Conservation (phyloP, 2,329 filamentous ascomycete species). For the Fusarium tuaranense region DNA sequence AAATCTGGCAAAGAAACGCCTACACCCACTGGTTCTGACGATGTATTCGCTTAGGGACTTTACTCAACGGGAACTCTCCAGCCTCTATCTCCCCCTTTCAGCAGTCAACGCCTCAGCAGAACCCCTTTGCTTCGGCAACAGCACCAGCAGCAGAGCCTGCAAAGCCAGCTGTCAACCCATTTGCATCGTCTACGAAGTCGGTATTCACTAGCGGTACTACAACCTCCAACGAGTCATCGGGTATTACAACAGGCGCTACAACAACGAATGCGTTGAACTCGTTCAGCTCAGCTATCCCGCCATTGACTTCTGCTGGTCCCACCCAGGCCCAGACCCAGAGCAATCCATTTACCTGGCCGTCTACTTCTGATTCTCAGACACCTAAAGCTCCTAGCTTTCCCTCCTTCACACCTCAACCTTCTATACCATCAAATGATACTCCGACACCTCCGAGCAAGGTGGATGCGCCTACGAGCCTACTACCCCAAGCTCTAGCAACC, state of each 20-base stretch:
- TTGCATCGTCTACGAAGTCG: slow-evolving; percentile 23
- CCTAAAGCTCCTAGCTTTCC: slow-evolving; percentile 3
- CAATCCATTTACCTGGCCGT: slow-evolving; percentile 25
- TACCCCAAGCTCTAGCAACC: not conserved
- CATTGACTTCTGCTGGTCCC: slow-evolving; percentile 2
- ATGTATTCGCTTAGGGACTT: slow-evolving; percentile 45
- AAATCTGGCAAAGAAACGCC: slow-evolving; percentile 44
- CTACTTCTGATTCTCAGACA: not conserved
- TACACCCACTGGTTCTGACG: slow-evolving; percentile 46
- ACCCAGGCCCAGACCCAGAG: not conserved
- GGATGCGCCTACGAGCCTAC: not conserved
- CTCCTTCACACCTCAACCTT: slow-evolving; percentile 19
- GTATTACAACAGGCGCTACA: not conserved
- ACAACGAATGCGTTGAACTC: slow-evolving; percentile 21
- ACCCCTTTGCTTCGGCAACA: slow-evolving; percentile 38
- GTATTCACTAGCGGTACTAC: slow-evolving; percentile 7
- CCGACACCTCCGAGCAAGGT: slow-evolving; percentile 7
- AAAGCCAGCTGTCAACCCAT: slow-evolving; percentile 34
- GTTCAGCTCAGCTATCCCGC: slow-evolving; percentile 25
- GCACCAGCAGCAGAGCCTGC: slow-evolving; percentile 2
- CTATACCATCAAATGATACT: not conserved
- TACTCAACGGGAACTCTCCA: slow-evolving; percentile 35
- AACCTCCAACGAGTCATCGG: not conserved
- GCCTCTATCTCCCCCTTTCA: slow-evolving; percentile 31
- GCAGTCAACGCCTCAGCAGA: slow-evolving; percentile 29